A percentile compares a stretch with the other conserved stretches of the same genome.
Conservation (phyloP, 2,329 filamentous ascomycete species). For the Cryphonectria radicalis region DNA sequence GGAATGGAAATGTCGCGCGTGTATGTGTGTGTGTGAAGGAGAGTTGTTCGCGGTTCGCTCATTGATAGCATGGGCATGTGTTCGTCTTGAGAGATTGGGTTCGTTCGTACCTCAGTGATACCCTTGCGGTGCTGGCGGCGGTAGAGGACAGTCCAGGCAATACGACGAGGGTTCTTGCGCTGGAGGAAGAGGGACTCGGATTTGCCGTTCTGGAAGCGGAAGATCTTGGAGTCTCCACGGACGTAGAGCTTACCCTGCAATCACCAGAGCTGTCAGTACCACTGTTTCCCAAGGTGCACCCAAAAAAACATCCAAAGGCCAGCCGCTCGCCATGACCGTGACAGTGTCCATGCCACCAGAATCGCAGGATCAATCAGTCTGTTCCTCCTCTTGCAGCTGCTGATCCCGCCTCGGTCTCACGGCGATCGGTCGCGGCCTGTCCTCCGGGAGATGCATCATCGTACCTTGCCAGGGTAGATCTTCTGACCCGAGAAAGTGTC, state of each 20-base stretch:
- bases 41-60: constrained; percentile 4
- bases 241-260: constrained; percentile 97
- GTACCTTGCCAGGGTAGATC: constrained; percentile 72
- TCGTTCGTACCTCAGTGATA: constrained; percentile 92
- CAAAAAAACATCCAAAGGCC: not conserved
- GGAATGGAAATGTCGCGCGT: not conserved
- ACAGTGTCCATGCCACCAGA: not conserved
- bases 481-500: constrained; percentile 68
- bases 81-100: constrained; percentile 22
- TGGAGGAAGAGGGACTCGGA: constrained; percentile 99
- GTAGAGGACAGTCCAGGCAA: constrained; percentile 98
- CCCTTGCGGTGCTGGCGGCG: constrained; percentile 99
- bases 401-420: not conserved
- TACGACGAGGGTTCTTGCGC: constrained; percentile 99
- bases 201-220: constrained; percentile 99
- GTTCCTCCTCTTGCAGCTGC: constrained; percentile 23
- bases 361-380: not conserved
- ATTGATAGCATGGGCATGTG: constrained; percentile 11
- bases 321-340: constrained; percentile 3
- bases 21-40: constrained; percentile 2
- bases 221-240: constrained; percentile 99
- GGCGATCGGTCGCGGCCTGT: constrained; percentile 5
- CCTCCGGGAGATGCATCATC: constrained; percentile 36
- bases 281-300: not conserved
- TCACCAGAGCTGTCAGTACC: constrained; percentile 37